Base-by-base conservation (phyloP, 179 eudicot genomes). In the Carnegiea gigantea region DNA sequence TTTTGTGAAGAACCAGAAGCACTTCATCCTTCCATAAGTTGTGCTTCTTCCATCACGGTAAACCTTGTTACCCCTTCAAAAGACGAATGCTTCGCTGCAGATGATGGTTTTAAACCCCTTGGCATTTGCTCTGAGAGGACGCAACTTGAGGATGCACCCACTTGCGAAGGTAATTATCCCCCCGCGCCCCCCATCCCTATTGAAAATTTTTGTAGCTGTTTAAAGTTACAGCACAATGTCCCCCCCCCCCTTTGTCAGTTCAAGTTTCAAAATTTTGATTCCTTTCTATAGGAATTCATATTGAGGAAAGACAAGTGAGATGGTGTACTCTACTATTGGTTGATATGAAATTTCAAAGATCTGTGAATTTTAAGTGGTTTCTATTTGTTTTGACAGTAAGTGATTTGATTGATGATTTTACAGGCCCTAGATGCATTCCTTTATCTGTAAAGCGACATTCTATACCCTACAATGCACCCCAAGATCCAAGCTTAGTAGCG, bases 91-190 rank as follows among this genome's bases (percentile, higher is more conserved):
- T 64, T 43, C 48, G 71, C 51, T 76, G 76, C 83, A n/a, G 80
- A 81, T 62, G 84, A 70, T 70, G 60, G 46, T 43, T 79, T 75
- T 79, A 30, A 24, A 70, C 30, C 70, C 77, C 65, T 68, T 77
- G 86, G 88, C 57, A 71, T 28, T 60, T 85, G 77, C 72, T 81
- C 54, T 23, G 77, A 71, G 83, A 79, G 77, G 72, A 84, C 81
- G 49, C 85, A 81, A 26, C 33, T 53, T 30, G 87, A 71, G 28
- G 79, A 68, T 76, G 70, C 79, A 21, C 76, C 73, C 70, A 78
- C 46, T 74, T 51, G 60, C 68, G 71, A 82, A 89, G 92, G 92
- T 88, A 89, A 51, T 76, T 43, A 5, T 20, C 15, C 57, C 57
- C 57, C 57, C 57, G 5, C 36, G 2, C 0, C 17, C 14, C 3